A percentile compares a stretch with the other conserved stretches of the same genome.
Conservation (phyloP, 768 basidiomycete species). For the Phlebiopsis gigantea region DNA sequence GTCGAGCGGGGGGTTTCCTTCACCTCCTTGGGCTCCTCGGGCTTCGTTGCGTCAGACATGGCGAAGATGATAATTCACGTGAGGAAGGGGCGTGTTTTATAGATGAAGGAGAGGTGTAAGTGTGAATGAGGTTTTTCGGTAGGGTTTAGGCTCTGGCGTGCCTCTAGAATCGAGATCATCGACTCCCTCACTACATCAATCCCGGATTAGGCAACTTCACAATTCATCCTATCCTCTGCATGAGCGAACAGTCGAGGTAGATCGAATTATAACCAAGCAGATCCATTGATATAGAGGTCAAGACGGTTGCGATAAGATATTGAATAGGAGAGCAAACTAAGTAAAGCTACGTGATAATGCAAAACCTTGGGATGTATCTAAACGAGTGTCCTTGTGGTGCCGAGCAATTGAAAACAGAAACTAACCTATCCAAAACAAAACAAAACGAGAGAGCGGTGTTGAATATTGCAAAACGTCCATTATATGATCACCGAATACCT, state of each 20-base stretch:
- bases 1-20: slow-evolving; percentile 47
- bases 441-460: background rate
- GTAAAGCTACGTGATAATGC: background rate
- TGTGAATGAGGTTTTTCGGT: background rate
- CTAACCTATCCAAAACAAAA: background rate
- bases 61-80: background rate
- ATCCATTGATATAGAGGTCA: slow-evolving; percentile 3
- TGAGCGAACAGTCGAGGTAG: background rate
- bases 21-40: slow-evolving; percentile 29
- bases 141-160: background rate
- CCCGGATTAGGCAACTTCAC: slow-evolving; percentile 10
- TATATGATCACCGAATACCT: background rate
- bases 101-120: background rate
- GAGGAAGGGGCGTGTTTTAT: background rate
- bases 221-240: background rate
- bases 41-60: slow-evolving; percentile 62
- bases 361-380: slow-evolving; percentile 3
- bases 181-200: background rate
- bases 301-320: slow-evolving; percentile 1
- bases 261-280: background rate
- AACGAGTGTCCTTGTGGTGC: slow-evolving; percentile 3
- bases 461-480: background rate
- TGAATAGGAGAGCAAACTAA: background rate
- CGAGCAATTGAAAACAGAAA: slow-evolving; percentile 2
- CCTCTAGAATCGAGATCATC: slow-evolving; percentile 4